These are phyloP conservation scores for Fusarium sp. DNA, from an alignment of 2,329 filamentous ascomycete genomes.

Conservation along the genomic window DNA sequence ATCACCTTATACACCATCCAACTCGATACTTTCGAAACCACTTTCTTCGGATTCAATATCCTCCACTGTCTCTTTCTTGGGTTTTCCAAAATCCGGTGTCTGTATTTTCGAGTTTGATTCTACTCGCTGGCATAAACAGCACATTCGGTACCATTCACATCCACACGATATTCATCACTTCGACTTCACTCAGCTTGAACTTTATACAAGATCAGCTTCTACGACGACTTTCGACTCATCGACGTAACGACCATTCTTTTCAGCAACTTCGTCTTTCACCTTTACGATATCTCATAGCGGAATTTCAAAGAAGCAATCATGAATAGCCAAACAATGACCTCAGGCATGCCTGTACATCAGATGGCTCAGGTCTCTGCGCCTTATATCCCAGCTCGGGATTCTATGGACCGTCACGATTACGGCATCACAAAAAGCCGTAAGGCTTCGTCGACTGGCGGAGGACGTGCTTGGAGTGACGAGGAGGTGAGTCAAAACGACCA, in stretches of 20 bases:
- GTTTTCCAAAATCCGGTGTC: conserved; percentile 33
- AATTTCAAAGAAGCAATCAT: conserved; percentile 37
- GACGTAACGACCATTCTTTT: conserved; percentile 36
- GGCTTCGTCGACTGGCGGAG: conserved; percentile 77
- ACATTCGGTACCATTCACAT: conserved; percentile 37
- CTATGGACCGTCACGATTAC: conserved; percentile 69
- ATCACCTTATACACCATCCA: conserved; percentile 28
- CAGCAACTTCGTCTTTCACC: conserved; percentile 5
- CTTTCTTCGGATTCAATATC: conserved; percentile 19
- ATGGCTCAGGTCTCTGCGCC: conserved; percentile 58
- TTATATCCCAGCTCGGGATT: conserved; percentile 66
- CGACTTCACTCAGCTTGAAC: conserved; percentile 26
- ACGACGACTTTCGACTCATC: conserved; percentile 38
- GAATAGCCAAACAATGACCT: conserved; percentile 38
- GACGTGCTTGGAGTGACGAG: conserved; percentile 86
- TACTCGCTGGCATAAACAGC: conserved; percentile 45
- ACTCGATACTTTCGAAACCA: conserved; percentile 26
- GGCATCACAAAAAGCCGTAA: conserved; percentile 75
- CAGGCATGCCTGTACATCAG: conserved; percentile 64
- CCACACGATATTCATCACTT: conserved; percentile 39
- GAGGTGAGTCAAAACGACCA: conserved; percentile 67
- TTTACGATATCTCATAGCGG: conserved; percentile 41
- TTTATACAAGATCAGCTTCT: conserved; percentile 25
- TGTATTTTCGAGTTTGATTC: conserved; percentile 45
- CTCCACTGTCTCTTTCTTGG: conserved; percentile 19